Evolutionary conservation across 805 yeast species (phyloP).

Genomic region (Brettanomyces sp.): DNA sequence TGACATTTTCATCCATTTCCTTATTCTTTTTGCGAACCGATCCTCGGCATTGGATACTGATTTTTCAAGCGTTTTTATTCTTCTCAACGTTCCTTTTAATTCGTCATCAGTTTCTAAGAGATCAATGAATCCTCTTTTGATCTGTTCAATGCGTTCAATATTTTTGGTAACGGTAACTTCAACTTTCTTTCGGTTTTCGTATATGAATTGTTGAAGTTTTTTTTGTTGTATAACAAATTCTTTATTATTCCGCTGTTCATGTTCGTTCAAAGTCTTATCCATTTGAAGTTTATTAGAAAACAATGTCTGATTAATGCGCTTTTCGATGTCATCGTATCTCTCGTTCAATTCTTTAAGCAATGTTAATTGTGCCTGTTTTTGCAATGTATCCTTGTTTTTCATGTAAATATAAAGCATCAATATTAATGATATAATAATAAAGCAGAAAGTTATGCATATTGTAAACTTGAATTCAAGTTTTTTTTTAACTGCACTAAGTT

Average conservation of each 20-base stretch:
- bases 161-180: background rate
- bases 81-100: slow-evolving; percentile 1
- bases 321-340: no score
- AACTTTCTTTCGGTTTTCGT: background rate
- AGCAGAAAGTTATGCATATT: background rate
- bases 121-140: slow-evolving; percentile 1
- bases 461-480: background rate
- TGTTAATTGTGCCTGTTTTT: no score
- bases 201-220: background rate
- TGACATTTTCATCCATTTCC: slow-evolving; percentile 2
- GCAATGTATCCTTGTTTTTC: no score
- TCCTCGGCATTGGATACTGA: background rate
- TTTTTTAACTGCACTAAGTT: background rate
- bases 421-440: background rate
- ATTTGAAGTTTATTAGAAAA: background rate
- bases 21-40: slow-evolving; percentile 1
- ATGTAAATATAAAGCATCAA: background rate
- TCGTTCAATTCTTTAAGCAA: no score
- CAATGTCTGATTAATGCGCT: no score
- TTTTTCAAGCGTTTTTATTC: background rate
- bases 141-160: background rate
- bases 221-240: background rate
- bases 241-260: background rate
- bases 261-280: background rate
- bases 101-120: slow-evolving; percentile 2